Percentiles rank a stretch among this genome's conserved stretches.
These are phyloP conservation scores for Trametes polyzona DNA, from an alignment of 1,284 basidiomycete species.

Conservation along the genomic window DNA sequence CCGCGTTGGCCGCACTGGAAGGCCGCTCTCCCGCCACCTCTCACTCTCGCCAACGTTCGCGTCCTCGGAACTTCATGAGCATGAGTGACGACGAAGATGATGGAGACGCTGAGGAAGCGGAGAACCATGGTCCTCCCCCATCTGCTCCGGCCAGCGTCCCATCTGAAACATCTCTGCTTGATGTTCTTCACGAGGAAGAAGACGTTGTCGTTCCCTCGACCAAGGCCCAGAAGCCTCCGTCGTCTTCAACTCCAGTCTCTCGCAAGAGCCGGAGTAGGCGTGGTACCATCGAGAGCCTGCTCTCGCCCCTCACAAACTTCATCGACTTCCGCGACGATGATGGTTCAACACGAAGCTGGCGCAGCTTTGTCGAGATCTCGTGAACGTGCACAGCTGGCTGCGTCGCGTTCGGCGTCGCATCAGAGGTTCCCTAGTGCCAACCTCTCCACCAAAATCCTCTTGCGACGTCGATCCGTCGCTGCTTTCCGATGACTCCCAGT, in stretches of 20 bases:
- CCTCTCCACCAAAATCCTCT: neutral
- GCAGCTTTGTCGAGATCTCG: slow-evolving; percentile 64
- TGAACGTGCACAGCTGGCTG: slow-evolving; percentile 6
- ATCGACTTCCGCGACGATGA: slow-evolving; percentile 65
- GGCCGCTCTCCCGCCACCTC: slow-evolving; percentile 44
- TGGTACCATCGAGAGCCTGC: slow-evolving; percentile 47
- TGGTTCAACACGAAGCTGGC: slow-evolving; percentile 51
- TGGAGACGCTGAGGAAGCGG: slow-evolving; percentile 25
- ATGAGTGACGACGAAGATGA: slow-evolving; percentile 66
- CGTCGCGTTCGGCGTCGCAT: neutral
- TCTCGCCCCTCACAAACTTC: slow-evolving; percentile 58
- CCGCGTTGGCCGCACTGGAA: slow-evolving; percentile 66
- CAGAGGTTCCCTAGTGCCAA: neutral
- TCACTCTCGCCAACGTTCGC: slow-evolving; percentile 16
- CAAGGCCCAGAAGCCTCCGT: neutral
- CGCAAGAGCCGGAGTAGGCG: slow-evolving; percentile 32
- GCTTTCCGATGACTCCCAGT: neutral
- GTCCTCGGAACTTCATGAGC: slow-evolving; percentile 62
- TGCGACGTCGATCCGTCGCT: slow-evolving; percentile 1
- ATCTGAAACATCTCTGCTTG: slow-evolving; percentile 19
- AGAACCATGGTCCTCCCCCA: neutral
- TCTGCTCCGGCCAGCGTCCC: neutral
- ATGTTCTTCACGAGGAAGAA: slow-evolving; percentile 36
- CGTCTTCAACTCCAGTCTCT: slow-evolving; percentile 7
- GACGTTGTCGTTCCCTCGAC: slow-evolving; percentile 35